Conservation (phyloP, 2,329 filamentous ascomycete genomes). For the Ascochyta lentis region DNA sequence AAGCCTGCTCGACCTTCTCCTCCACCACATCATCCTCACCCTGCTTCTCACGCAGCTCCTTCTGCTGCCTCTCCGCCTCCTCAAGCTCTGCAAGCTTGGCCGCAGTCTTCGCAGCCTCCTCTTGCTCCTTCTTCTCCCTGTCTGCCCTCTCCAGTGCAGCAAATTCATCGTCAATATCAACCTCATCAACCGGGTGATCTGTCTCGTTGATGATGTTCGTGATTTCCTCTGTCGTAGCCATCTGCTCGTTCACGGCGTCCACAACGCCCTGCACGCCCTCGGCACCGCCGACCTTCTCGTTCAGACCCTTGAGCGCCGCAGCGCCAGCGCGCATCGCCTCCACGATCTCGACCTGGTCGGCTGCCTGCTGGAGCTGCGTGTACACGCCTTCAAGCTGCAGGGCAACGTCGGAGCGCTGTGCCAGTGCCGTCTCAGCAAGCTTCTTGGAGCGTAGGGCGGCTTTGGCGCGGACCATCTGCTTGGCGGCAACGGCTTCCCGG, state of each 20-base stretch:
- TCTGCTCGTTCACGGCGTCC: conserved; percentile 77
- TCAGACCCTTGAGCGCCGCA: conserved; percentile 73
- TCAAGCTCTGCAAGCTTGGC: conserved; percentile 49
- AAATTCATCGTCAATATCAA: conserved; percentile 86
- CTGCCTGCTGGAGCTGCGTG: conserved; percentile 82
- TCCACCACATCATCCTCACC: conserved; percentile 58
- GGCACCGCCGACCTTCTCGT: conserved; percentile 77
- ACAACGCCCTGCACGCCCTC: conserved; percentile 79
- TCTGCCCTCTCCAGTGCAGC: conserved; percentile 74
- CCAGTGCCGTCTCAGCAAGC: conserved; percentile 74
- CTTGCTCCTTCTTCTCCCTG: conserved; percentile 77
- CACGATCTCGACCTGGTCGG: conserved; percentile 83
- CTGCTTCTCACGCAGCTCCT: conserved; percentile 46
- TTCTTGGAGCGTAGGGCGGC: conserved; percentile 84
- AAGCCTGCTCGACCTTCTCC: conserved; percentile 26
- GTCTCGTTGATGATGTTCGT: conserved; percentile 74
- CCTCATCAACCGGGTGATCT: conserved; percentile 68
- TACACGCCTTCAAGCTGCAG: conserved; percentile 84
- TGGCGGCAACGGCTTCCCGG: conserved; percentile 71
- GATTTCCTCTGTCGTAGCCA: conserved; percentile 77
- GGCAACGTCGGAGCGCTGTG: conserved; percentile 74
- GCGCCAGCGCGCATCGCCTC: conserved; percentile 81
- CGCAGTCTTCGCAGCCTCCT: conserved; percentile 62
- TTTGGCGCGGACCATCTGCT: conserved; percentile 77
- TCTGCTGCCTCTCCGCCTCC: conserved; percentile 42